These are phyloP conservation scores for Geotrichum fermentans DNA, from an alignment of 1,139 yeast species.

Conservation along the genomic window DNA sequence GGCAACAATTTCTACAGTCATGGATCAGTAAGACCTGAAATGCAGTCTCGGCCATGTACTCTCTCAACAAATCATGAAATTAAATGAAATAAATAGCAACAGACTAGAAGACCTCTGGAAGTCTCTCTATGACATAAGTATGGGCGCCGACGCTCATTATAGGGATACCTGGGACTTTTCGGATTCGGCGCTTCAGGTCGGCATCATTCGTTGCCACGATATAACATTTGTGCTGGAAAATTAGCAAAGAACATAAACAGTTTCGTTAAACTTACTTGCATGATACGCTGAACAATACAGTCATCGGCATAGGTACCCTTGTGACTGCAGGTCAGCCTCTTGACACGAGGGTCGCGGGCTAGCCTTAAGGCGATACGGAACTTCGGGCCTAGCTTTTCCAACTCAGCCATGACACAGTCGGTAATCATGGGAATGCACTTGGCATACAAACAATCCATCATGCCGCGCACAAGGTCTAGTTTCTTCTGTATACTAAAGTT, in stretches of 20 bases:
- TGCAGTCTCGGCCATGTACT: too few species aligned
- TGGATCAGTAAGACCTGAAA: too few species aligned
- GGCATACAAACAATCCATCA: constrained; percentile 93
- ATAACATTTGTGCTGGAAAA: constrained; percentile 68
- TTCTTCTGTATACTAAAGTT: constrained; percentile 94
- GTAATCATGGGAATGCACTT: constrained; percentile 93
- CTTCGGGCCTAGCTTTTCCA: constrained; percentile 91
- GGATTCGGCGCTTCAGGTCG: constrained; percentile 85
- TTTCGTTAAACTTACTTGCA: constrained; percentile 44
- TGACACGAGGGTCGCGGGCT: constrained; percentile 90
- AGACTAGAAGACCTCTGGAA: constrained; percentile 80
- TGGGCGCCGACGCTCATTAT: constrained; percentile 94
- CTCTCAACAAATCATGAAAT: neutral
- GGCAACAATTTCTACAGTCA: too few species aligned
- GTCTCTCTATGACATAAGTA: constrained; percentile 83
- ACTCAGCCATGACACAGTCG: constrained; percentile 96
- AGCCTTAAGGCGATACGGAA: constrained; percentile 86
- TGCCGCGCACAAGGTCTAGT: constrained; percentile 84
- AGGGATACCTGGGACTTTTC: constrained; percentile 97
- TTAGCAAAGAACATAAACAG: neutral
- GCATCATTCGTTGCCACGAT: constrained; percentile 98
- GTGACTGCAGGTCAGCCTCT: constrained; percentile 82
- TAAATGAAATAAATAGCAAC: constrained; percentile 4
- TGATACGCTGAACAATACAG: constrained; percentile 84
- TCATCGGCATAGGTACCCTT: constrained; percentile 98